These are phyloP conservation scores for Kwoniella newhampshirensis DNA, from an alignment of 768 basidiomycete genomes.

Conservation along the genomic window DNA sequence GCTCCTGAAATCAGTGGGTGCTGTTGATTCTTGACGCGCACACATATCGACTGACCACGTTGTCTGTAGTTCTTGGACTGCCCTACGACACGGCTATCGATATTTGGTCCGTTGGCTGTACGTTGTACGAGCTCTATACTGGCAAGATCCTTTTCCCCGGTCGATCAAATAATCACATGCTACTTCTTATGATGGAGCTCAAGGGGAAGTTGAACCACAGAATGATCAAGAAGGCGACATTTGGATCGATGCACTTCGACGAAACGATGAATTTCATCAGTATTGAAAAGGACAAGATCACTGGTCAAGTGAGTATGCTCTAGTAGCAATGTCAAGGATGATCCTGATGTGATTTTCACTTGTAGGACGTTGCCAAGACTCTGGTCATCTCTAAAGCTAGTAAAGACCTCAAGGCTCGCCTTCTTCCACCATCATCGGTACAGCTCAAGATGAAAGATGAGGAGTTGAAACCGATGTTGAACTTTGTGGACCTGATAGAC, in stretches of 20 bases:
- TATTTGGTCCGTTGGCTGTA: conserved; percentile 96
- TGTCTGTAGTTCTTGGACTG: conserved; percentile 74
- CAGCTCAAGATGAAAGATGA: conserved; percentile 75
- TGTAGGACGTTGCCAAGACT: conserved; percentile 76
- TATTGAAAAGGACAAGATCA: conserved; percentile 78
- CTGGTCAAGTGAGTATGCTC: conserved; percentile 67
- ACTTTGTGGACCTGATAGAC: conserved; percentile 87
- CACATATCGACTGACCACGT: conserved; percentile 20
- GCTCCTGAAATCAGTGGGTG: conserved; percentile 93
- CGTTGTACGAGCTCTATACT: conserved; percentile 71
- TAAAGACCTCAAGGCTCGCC: conserved; percentile 73
- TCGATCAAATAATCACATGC: conserved; percentile 95
- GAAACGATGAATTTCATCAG: conserved; percentile 80
- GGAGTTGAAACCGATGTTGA: conserved; percentile 71
- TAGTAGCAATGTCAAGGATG: neutral
- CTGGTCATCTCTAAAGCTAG: conserved; percentile 79
- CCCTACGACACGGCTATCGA: conserved; percentile 93
- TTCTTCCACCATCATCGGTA: conserved; percentile 74
- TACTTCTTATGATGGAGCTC: conserved; percentile 95
- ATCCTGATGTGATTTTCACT: neutral
- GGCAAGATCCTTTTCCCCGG: conserved; percentile 98
- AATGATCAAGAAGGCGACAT: conserved; percentile 91
- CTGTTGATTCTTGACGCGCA: neutral
- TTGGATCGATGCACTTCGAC: conserved; percentile 90
- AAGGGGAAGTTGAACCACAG: conserved; percentile 90